phyloP scores from a whole-genome alignment of 495 filamentous ascomycete genomes.

The Immersiella caudata region DNA sequence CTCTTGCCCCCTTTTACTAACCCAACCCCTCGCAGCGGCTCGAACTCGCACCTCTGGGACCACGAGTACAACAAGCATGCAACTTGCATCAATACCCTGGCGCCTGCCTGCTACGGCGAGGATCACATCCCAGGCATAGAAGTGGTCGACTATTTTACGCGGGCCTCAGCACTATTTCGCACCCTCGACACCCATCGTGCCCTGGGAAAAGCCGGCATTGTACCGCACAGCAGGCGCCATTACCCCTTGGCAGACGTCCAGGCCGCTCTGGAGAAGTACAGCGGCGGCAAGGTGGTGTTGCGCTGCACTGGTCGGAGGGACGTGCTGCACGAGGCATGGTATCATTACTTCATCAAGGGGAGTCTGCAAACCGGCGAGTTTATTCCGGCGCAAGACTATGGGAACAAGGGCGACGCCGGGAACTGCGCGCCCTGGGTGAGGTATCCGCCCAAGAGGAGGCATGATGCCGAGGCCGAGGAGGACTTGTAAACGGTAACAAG shows the following conservation, averaged over 20 bases:
- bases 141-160: slow-evolving; percentile 64
- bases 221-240: slow-evolving; percentile 59
- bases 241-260: slow-evolving; percentile 69
- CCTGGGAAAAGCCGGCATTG: slow-evolving; percentile 65
- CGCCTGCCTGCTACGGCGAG: slow-evolving; percentile 69
- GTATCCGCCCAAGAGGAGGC: slow-evolving; percentile 44
- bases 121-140: slow-evolving; percentile 62
- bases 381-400: slow-evolving; percentile 52
- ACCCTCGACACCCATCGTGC: slow-evolving; percentile 57
- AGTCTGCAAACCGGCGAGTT: slow-evolving; percentile 76
- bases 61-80: slow-evolving; percentile 91
- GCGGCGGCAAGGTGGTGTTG: slow-evolving; percentile 69
- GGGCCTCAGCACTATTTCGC: slow-evolving; percentile 64
- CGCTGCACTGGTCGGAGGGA: slow-evolving; percentile 59
- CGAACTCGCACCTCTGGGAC: slow-evolving; percentile 73
- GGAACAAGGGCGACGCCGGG: slow-evolving; percentile 38
- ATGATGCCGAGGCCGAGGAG: slow-evolving; percentile 17
- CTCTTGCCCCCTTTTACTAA: background rate
- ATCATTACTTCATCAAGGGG: slow-evolving; percentile 79
- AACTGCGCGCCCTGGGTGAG: slow-evolving; percentile 42
- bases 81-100: slow-evolving; percentile 71
- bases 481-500: slow-evolving; percentile 8
- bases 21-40: slow-evolving; percentile 39
- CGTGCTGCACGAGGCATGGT: slow-evolving; percentile 79
- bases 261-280: slow-evolving; percentile 61